phyloP scores from a whole-genome alignment of 2,329 filamentous ascomycete genomes.

The Dothideomycetidae sp. region DNA sequence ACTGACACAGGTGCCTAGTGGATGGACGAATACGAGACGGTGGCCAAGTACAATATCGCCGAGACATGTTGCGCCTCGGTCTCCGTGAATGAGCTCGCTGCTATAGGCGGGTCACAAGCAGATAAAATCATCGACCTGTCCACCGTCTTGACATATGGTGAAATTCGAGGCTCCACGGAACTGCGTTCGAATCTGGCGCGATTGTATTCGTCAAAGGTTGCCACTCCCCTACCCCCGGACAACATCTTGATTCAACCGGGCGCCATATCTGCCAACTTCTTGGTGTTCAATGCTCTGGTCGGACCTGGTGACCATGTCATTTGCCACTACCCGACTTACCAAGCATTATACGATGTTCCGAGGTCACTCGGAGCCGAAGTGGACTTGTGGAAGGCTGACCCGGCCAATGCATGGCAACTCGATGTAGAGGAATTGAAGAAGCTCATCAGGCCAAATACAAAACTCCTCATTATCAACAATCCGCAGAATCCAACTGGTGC shows the following conservation, averaged over 20 bases:
- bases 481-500: conserved; percentile 74
- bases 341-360: conserved; percentile 68
- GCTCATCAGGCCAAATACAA: conserved; percentile 55
- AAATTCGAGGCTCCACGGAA: conserved; percentile 52
- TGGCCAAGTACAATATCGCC: conserved; percentile 52
- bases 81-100: conserved; percentile 52
- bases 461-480: conserved; percentile 58
- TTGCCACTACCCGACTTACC: conserved; percentile 76
- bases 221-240: conserved; percentile 37
- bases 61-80: conserved; percentile 68
- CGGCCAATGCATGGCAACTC: conserved; percentile 51
- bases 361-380: conserved; percentile 62
- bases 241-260: conserved; percentile 65
- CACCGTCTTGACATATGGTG: conserved; percentile 54
- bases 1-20: conserved; percentile 30
- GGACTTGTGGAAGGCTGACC: conserved; percentile 56
- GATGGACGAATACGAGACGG: conserved; percentile 42
- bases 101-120: conserved; percentile 41
- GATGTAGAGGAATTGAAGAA: conserved; percentile 50
- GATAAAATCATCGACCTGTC: conserved; percentile 35
- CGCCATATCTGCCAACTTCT: conserved; percentile 71
- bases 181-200: conserved; percentile 51
- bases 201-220: conserved; percentile 46
- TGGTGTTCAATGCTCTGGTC: conserved; percentile 60
- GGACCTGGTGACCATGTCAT: conserved; percentile 68